A percentile compares a stretch with the other conserved stretches of the same genome.
phyloP scores from a whole-genome alignment of 306 rosid species.

The Arachis hypogaea region DNA sequence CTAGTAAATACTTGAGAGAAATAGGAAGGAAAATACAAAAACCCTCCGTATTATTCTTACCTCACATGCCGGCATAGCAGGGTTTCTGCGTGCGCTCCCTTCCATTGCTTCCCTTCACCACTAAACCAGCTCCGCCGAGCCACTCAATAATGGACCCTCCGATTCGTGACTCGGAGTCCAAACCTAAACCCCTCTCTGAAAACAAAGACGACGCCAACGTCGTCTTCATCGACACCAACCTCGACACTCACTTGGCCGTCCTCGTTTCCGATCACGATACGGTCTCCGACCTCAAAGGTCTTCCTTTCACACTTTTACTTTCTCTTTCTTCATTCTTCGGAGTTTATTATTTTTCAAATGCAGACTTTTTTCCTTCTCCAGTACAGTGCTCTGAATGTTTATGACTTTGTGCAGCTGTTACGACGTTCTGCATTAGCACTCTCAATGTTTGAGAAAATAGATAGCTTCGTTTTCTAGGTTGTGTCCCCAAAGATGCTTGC shows the following conservation, averaged over 20 bases:
- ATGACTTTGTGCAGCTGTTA: not conserved
- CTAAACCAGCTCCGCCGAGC: not conserved
- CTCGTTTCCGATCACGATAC: conserved; percentile 52
- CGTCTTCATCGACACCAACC: conserved; percentile 72
- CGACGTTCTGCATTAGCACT: not conserved
- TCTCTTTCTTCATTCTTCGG: not conserved
- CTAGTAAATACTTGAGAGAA: too few relatives aligned
- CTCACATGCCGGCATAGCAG: not conserved
- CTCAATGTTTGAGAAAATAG: not conserved
- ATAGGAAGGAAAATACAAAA: not conserved
- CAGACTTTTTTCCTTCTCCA: too few relatives aligned
- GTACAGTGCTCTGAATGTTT: not conserved
- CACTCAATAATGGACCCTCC: conserved; percentile 33
- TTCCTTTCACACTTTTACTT: not conserved
- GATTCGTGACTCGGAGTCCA: conserved; percentile 26
- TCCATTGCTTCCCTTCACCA: not conserved
- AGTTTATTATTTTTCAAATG: not conserved
- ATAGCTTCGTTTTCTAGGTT: not conserved
- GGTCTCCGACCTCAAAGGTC: conserved; percentile 72
- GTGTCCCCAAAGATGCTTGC: not conserved
- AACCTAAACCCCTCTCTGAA: not conserved
- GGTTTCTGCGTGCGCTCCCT: not conserved
- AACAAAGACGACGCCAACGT: conserved; percentile 34
- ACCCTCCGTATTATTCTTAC: not conserved
- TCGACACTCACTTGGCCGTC: conserved; percentile 69